Evolutionary conservation across 2,329 filamentous ascomycete genomes (phyloP), one percentile per base, ranked within the genome.

Genomic region (Hymenoscyphus repandus): DNA sequence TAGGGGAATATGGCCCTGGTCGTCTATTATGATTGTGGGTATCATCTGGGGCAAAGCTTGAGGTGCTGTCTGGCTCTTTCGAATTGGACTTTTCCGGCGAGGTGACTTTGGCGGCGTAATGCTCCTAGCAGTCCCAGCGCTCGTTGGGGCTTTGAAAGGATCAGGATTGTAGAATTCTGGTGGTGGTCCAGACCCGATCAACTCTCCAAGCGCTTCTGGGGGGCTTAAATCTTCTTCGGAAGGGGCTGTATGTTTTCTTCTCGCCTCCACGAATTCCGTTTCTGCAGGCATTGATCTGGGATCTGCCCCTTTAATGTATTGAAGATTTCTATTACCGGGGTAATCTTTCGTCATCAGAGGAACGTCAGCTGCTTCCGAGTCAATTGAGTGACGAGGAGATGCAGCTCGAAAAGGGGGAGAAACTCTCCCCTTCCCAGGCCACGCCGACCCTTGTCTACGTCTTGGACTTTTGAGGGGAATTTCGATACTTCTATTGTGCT

Each of bases 101-200:
- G 58, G 56, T 15, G 58, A 60, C 38, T 41, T 55, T 13, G 41
- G 50, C 20, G 57, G 49, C n/a, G 55, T 15, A 17, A 47, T 53
- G 31, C 49, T 53, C 3, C 56, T 42, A 33, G 36, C 45, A 12
- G 45, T 43, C 6, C 31, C 39, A 22, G 34, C 18, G 6, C 39
- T 39, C 6, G 13, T 22, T 10, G 38, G 45, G 7, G 39, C 18
- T 31, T 15, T 33, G 34, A 52, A 52, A 13, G 50, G 50, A 6
- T 52, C 50, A 15, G 18, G 38, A 18, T 52, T 52, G 9, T 43
- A 38, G 31, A 52, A 52, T 9, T 52, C 44, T 15, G 50, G 50
- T 4, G 32, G 33, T 34, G 34, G n/a, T 2, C 39, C 49, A n/a
- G 17, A 5, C 34, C 27, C 42, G 18, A 33, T 47, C 18, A 34